These are phyloP conservation scores for Pisolithus albus DNA, from an alignment of 768 basidiomycete genomes.

Conservation along the genomic window DNA sequence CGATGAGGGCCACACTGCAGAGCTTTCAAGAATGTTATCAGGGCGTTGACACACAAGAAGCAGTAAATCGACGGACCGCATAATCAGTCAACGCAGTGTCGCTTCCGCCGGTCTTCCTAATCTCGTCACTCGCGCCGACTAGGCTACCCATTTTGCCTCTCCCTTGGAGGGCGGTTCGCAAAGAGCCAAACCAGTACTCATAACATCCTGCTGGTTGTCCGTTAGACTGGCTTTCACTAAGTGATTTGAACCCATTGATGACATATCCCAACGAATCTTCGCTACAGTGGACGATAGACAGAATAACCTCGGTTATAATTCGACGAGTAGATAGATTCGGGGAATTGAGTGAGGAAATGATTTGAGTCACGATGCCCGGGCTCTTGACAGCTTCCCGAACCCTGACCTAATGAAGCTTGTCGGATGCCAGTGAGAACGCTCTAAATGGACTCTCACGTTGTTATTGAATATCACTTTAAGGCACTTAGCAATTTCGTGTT, in stretches of 20 bases:
- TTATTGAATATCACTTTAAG: constrained; percentile 76
- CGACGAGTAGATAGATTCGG: constrained; percentile 75
- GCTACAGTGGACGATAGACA: constrained; percentile 64
- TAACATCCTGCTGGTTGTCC: constrained; percentile 58
- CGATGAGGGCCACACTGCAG: constrained; percentile 66
- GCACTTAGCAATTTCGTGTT: constrained; percentile 87
- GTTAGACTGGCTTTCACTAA: constrained; percentile 58
- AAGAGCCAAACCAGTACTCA: constrained; percentile 83
- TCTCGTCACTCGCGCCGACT: constrained; percentile 92
- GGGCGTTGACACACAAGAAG: not conserved
- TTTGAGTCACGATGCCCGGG: constrained; percentile 65
- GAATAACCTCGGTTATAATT: constrained; percentile 70
- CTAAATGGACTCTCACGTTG: constrained; percentile 31
- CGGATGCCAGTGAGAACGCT: not conserved
- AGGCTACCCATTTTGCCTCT: constrained; percentile 92
- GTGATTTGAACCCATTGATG: constrained; percentile 63
- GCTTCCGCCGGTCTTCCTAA: constrained; percentile 57
- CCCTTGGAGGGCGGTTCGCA: constrained; percentile 70
- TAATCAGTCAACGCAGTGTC: constrained; percentile 77
- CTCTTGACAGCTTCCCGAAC: constrained; percentile 70
- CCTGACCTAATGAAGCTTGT: constrained; percentile 41
- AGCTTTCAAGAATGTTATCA: constrained; percentile 15
- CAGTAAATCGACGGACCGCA: constrained; percentile 47
- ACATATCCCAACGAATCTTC: constrained; percentile 60
- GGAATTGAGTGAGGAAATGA: constrained; percentile 77